Evolutionary conservation across 2,329 filamentous ascomycete species (phyloP).

Genomic region (Penicillium fuscoglaucum): DNA sequence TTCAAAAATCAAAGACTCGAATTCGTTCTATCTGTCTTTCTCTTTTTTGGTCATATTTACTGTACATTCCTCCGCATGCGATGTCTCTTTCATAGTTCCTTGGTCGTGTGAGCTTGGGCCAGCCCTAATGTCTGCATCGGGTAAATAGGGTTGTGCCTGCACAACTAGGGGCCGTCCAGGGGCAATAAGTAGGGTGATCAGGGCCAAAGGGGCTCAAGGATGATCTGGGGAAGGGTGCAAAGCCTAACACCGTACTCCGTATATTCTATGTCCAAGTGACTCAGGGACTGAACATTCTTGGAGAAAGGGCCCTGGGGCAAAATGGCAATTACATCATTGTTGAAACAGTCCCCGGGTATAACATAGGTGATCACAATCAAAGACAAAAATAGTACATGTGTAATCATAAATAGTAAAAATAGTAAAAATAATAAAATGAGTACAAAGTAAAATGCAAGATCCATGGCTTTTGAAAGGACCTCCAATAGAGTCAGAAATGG

Average conservation of each 20-base stretch:
- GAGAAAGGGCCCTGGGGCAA: not conserved
- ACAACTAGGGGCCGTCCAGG: slow-evolving; percentile 10
- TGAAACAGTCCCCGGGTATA: not conserved
- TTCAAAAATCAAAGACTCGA: not conserved
- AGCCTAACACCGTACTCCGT: not conserved
- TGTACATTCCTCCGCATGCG: slow-evolving; percentile 6
- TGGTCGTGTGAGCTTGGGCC: slow-evolving; percentile 20
- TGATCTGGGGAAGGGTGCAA: slow-evolving; percentile 7
- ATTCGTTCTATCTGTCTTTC: not conserved
- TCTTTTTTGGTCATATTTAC: not conserved
- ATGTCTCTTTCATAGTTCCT: slow-evolving; percentile 15
- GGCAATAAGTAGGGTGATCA: not conserved
- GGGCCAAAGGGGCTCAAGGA: not conserved
- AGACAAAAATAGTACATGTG: not conserved
- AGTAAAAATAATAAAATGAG: not conserved
- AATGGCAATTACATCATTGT: slow-evolving; percentile 16
- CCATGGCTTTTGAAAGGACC: not conserved
- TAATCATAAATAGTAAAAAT: not conserved
- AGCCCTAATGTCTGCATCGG: slow-evolving; percentile 27
- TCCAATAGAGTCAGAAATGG: not conserved
- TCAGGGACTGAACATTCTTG: not conserved
- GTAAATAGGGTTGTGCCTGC: slow-evolving; percentile 25
- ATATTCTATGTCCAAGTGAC: too few species aligned
- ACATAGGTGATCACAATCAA: not conserved
- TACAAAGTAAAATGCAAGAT: not conserved